These are phyloP conservation scores for Microascus cirrosus DNA, from an alignment of 2,329 filamentous ascomycete species.

Conservation along the genomic window DNA sequence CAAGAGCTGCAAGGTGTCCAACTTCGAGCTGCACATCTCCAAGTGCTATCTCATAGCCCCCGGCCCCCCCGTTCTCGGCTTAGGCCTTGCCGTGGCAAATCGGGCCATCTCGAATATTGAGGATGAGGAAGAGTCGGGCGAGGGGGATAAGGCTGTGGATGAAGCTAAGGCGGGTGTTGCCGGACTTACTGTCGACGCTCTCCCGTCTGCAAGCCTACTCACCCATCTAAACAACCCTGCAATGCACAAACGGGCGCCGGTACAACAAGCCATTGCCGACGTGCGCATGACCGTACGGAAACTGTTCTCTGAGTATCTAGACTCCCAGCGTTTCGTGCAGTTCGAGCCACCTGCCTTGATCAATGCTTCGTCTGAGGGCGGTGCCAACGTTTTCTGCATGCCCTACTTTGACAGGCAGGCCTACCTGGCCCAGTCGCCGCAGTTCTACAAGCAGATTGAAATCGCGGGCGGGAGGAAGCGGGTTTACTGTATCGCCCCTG, in stretches of 20 bases:
- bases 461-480: slow-evolving; percentile 69
- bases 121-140: slow-evolving; percentile 36
- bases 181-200: slow-evolving; percentile 25
- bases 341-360: slow-evolving; percentile 88
- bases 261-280: slow-evolving; percentile 71
- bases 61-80: slow-evolving; percentile 43
- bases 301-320: slow-evolving; percentile 71
- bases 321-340: slow-evolving; percentile 62
- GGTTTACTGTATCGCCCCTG: slow-evolving; percentile 68
- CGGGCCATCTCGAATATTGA: slow-evolving; percentile 45
- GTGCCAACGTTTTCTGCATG: slow-evolving; percentile 81
- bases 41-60: slow-evolving; percentile 71
- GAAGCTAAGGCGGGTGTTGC: slow-evolving; percentile 22
- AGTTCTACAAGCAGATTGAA: slow-evolving; percentile 82
- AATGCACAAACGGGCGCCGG: slow-evolving; percentile 83
- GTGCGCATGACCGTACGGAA: slow-evolving; percentile 46
- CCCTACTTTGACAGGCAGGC: slow-evolving; percentile 82
- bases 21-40: slow-evolving; percentile 77
- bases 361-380: slow-evolving; percentile 83
- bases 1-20: slow-evolving; percentile 71
- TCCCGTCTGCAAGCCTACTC: slow-evolving; percentile 67
- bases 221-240: slow-evolving; percentile 86
- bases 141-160: slow-evolving; percentile 26
- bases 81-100: slow-evolving; percentile 46
- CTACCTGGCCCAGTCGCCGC: slow-evolving; percentile 68